A percentile compares a stretch with the other conserved stretches of the same genome.
Evolutionary conservation across 371 early-diverging fungal species (phyloP).

Genomic region (Mucor circinelloides): DNA sequence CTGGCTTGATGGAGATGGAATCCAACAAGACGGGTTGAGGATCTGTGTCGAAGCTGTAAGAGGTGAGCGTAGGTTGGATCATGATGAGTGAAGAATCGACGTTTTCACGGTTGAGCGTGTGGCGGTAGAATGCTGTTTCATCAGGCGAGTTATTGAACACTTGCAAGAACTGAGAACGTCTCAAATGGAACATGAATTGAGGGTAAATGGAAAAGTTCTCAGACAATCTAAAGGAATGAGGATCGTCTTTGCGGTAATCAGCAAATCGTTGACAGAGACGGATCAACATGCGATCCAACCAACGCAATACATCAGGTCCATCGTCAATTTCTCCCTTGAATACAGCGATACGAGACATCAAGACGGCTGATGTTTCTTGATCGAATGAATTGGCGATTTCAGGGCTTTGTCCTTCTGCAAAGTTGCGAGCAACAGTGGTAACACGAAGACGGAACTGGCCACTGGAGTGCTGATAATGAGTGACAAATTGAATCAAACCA

Average conservation of each 20-base stretch:
- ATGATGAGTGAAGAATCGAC: conserved; percentile 96
- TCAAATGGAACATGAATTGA: conserved; percentile 99
- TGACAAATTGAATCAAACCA: conserved; percentile 94
- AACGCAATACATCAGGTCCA: conserved; percentile 97
- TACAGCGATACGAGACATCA: conserved; percentile 98
- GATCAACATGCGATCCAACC: conserved; percentile 99
- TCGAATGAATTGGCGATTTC: conserved; percentile 95
- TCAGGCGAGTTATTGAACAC: conserved; percentile 99
- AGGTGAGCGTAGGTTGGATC: conserved; percentile 98
- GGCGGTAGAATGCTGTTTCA: conserved; percentile 97
- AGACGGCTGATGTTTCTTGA: conserved; percentile 98
- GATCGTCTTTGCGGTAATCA: conserved; percentile 96
- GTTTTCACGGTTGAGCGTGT: conserved; percentile 93
- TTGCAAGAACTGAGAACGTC: conserved; percentile 98
- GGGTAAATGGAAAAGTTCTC: conserved; percentile 98
- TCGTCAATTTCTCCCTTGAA: conserved; percentile 98
- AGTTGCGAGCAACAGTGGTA: conserved; percentile 94
- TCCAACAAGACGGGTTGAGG: conserved; percentile 97
- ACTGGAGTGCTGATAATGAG: conserved; percentile 93
- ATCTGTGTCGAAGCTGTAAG: conserved; percentile 89
- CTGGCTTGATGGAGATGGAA: conserved; percentile 95
- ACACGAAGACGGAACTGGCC: conserved; percentile 92
- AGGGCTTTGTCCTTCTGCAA: conserved; percentile 88
- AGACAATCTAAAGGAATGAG: conserved; percentile 89
- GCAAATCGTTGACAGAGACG: conserved; percentile 98